Conservation (phyloP, 108 stramenopile genomes). For the Stephanodiscus minutulus region DNA sequence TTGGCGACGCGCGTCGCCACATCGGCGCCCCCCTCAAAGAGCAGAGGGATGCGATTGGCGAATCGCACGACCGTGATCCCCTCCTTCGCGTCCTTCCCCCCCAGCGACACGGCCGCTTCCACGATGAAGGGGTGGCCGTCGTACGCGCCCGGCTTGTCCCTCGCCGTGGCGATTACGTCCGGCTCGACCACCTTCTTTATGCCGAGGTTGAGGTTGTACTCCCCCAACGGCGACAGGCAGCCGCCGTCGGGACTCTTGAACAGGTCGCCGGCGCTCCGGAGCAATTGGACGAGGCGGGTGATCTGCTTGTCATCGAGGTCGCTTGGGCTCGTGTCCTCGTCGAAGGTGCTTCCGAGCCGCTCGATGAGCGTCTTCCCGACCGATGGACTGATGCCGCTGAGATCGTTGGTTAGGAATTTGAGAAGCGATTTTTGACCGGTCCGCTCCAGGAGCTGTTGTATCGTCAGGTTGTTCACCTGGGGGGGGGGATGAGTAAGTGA, state of each 20-base stretch:
- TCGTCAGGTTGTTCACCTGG: constrained; percentile 86
- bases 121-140: constrained; percentile 97
- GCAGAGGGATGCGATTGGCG: constrained; percentile 96
- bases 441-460: constrained; percentile 88
- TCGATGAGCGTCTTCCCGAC: constrained; percentile 69
- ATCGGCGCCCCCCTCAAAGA: constrained; percentile 96
- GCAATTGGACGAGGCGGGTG: constrained; percentile 83
- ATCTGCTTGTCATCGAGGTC: constrained; percentile 71
- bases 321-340: constrained; percentile 55
- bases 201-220: constrained; percentile 97
- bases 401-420: constrained; percentile 77
- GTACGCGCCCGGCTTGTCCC: constrained; percentile 76
- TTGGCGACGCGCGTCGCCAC: constrained; percentile 90
- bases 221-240: constrained; percentile 92
- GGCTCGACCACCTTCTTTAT: constrained; percentile 93
- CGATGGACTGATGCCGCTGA: constrained; percentile 65
- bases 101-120: constrained; percentile 95
- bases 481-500: neutral
- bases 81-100: constrained; percentile 89
- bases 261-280: constrained; percentile 66
- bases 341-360: constrained; percentile 58
- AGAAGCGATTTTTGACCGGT: constrained; percentile 72
- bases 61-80: constrained; percentile 94
- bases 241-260: constrained; percentile 92
- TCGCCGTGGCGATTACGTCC: constrained; percentile 80